Percentiles rank a stretch among this genome's conserved stretches.
These are phyloP conservation scores for Blumeria graminis DNA, from an alignment of 2,329 filamentous ascomycete genomes.

Conservation along the genomic window DNA sequence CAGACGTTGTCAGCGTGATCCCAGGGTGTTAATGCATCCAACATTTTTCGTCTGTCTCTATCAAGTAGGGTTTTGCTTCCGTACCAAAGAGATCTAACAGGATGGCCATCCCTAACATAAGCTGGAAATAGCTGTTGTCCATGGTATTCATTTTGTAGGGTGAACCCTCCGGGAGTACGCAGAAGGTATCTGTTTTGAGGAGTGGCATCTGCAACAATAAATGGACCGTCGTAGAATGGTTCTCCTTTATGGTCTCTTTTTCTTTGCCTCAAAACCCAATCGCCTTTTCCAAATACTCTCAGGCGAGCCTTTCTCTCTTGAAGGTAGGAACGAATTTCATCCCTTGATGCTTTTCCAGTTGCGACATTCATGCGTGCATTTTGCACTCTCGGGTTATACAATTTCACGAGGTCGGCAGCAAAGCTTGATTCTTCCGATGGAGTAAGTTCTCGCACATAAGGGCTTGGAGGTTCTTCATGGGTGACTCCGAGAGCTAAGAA, in stretches of 20 bases:
- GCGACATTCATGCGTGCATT: background rate
- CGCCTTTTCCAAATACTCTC: background rate
- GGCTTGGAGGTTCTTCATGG: background rate
- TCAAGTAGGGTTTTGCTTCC: background rate
- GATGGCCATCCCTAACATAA: background rate
- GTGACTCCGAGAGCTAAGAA: background rate
- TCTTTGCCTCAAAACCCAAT: background rate
- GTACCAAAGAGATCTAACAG: background rate
- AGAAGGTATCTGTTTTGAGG: background rate
- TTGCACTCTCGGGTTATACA: background rate
- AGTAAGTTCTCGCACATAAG: background rate
- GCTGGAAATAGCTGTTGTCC: background rate
- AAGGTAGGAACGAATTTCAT: background rate
- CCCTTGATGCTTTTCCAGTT: background rate
- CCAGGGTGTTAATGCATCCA: background rate
- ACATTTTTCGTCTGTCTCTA: background rate
- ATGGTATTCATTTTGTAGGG: background rate
- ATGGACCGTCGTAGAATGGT: background rate
- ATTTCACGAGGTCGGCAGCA: background rate
- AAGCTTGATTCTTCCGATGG: background rate
- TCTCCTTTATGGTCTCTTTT: background rate
- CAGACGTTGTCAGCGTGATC: background rate
- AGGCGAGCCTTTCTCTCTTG: background rate
- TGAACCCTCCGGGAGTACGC: background rate
- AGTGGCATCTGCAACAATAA: background rate